Conservation (phyloP, 2,329 filamentous ascomycete genomes). For the Gyromitra esculenta region DNA sequence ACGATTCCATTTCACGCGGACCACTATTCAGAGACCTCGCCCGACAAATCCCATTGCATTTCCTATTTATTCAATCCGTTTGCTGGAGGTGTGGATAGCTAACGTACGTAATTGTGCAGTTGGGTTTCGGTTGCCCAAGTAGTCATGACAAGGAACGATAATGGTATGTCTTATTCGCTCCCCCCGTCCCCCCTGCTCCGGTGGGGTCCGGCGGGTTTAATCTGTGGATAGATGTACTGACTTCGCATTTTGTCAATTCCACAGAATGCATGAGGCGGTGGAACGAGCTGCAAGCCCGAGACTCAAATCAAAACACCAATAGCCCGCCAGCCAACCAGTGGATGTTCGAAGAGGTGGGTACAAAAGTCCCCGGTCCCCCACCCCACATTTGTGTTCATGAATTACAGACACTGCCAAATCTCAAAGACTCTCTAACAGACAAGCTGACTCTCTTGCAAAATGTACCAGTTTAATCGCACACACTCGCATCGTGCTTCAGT, state of each 20-base stretch:
- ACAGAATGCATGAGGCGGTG: conserved; percentile 53
- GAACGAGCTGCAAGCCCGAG: conserved; percentile 45
- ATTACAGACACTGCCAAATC: background rate
- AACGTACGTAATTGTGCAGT: conserved; percentile 39
- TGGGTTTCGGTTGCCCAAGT: conserved; percentile 49
- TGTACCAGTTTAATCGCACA: conserved; percentile 47
- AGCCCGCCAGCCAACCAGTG: conserved; percentile 27
- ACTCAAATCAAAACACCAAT: conserved; percentile 24
- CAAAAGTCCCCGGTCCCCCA: conserved; percentile 18
- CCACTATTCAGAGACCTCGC: background rate
- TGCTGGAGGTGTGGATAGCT: conserved; percentile 17
- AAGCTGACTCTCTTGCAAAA: conserved; percentile 31
- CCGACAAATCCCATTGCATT: conserved; percentile 8
- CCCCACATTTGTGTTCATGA: background rate
- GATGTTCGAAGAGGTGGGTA: conserved; percentile 48
- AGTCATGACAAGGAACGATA: conserved; percentile 51
- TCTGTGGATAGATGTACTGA: conserved; percentile 24
- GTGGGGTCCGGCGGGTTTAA: conserved; percentile 31
- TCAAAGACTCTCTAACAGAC: conserved; percentile 2
- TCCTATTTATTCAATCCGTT: background rate
- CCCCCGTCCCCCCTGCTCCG: background rate
- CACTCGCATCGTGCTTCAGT: conserved; percentile 36
- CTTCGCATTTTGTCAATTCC: conserved; percentile 33
- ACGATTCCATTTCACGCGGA: background rate
- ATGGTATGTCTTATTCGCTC: conserved; percentile 33